Base-by-base conservation (phyloP, 345 rosid species). In the Populus deltoides region DNA sequence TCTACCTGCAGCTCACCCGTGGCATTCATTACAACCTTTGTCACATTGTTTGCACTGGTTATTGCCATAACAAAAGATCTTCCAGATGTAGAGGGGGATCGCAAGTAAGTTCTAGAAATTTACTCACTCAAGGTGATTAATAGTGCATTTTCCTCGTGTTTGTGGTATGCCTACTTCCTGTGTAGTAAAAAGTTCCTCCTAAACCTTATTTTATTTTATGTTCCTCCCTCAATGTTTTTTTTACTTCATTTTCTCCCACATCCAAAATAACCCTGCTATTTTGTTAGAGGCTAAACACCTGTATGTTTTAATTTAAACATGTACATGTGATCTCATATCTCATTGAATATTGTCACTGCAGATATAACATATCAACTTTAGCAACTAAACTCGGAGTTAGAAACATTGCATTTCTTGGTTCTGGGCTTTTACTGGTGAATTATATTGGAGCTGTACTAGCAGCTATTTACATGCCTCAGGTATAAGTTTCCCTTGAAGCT, bases 21-120 rank as follows among this genome's bases (percentile, higher is more conserved):
- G 85, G 97, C 98, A 82, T 95, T 95, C 87, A 95, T 95, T 84
- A 93, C 98, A 55, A 88, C 90, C 70, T 95, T 95, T 77, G 98
- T 93, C 68, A 91, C 98, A 55, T 70, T 95, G 81, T 95, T 95
- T 77, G 99, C 99, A 0, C 83, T 92, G 75, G 99, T 95, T 76
- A 93, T 95, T 77, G 99, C 98, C 77, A 90, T 95, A 80, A 93
- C 99, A 53, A 92, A 92, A 82, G 99, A 95, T 87, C 97, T 95
- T 80, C 96, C 98, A 47, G 97, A 93, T 79, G 96, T 93, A 36
- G 99, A 95, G 79, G 99, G 99, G 62, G 99, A 93, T 89, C 94
- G 93, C 84, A 93, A 92, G 99, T 95, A 89, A 88, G 94, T 82
- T 29, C 53, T 25, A 8, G 20, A 29, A 4, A 25, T 57, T 36